A percentile compares a stretch with the other conserved stretches of the same genome.
Evolutionary conservation across 179 eudicot genomes (phyloP).

Genomic region (Silene coronaria): DNA sequence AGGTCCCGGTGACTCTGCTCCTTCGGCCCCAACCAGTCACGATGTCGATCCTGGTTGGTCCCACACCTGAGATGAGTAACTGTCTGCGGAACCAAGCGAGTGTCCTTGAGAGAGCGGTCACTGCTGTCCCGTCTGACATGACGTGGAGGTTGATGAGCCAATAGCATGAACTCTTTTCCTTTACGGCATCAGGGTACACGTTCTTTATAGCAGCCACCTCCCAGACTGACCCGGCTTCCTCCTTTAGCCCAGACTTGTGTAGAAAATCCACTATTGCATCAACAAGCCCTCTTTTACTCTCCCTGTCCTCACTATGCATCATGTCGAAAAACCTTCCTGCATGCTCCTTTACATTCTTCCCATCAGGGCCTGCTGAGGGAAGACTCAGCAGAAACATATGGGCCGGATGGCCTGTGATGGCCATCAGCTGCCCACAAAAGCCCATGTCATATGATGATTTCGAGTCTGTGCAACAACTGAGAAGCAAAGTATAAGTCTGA

Average conservation of each 20-base stretch:
- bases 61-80: constrained; percentile 53
- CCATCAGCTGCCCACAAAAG: constrained; percentile 80
- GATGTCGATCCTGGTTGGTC: constrained; percentile 75
- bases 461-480: constrained; percentile 91
- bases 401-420: constrained; percentile 84
- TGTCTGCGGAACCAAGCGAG: constrained; percentile 70
- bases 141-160: constrained; percentile 99
- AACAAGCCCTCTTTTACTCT: constrained; percentile 84
- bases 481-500: constrained; percentile 83
- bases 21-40: constrained; percentile 98
- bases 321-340: constrained; percentile 59
- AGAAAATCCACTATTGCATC: constrained; percentile 89
- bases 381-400: constrained; percentile 66
- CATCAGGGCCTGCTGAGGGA: constrained; percentile 85
- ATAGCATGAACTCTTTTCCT: constrained; percentile 59
- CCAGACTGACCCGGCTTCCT: constrained; percentile 97
- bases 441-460: constrained; percentile 68
- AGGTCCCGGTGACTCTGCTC: constrained; percentile 80
- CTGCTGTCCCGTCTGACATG: constrained; percentile 98
- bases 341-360: constrained; percentile 78
- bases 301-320: constrained; percentile 95
- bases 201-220: constrained; percentile 91
- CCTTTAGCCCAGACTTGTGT: constrained; percentile 85
- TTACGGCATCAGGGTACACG: constrained; percentile 82
- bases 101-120: constrained; percentile 86